Evolutionary conservation across 352 stramenopile genomes (phyloP).

Genomic region (Thraustotheca clavata): DNA sequence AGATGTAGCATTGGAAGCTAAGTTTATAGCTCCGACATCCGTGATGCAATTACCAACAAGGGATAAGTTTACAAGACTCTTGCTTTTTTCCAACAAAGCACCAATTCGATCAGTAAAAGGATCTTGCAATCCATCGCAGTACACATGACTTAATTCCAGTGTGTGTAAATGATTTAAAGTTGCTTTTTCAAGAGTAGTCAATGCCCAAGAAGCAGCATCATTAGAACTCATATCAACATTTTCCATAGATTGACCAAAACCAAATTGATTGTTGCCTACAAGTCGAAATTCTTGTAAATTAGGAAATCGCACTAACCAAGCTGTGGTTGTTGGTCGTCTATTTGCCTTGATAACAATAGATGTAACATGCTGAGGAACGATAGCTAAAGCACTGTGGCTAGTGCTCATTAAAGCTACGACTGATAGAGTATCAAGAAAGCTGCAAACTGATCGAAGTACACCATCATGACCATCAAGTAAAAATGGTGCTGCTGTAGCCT

Average conservation of each 20-base stretch:
- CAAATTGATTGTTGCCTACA: constrained; percentile 32
- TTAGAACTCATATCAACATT: constrained; percentile 23
- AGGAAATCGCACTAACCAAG: constrained; percentile 34
- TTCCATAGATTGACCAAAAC: constrained; percentile 29
- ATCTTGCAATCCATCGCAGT: constrained; percentile 41
- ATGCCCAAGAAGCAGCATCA: constrained; percentile 25
- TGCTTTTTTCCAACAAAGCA: constrained; percentile 27
- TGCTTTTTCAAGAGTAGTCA: constrained; percentile 26
- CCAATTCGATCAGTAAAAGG: constrained; percentile 38
- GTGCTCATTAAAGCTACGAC: constrained; percentile 32
- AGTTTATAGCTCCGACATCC: constrained; percentile 33
- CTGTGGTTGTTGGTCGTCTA: constrained; percentile 22
- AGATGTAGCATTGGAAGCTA: constrained; percentile 23
- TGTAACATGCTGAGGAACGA: constrained; percentile 34
- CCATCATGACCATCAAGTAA: constrained; percentile 44
- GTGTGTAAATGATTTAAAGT: constrained; percentile 27
- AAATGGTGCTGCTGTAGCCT: constrained; percentile 24
- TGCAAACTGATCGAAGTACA: constrained; percentile 34
- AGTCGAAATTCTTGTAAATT: constrained; percentile 36
- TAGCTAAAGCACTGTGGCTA: constrained; percentile 25
- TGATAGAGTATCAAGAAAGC: constrained; percentile 31
- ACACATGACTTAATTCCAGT: constrained; percentile 37
- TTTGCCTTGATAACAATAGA: constrained; percentile 28
- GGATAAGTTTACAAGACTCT: constrained; percentile 28
- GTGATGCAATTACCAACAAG: constrained; percentile 49